A percentile compares a stretch with the other conserved stretches of the same genome.
phyloP scores from a whole-genome alignment of 768 basidiomycete genomes.

The Russula compacta region DNA sequence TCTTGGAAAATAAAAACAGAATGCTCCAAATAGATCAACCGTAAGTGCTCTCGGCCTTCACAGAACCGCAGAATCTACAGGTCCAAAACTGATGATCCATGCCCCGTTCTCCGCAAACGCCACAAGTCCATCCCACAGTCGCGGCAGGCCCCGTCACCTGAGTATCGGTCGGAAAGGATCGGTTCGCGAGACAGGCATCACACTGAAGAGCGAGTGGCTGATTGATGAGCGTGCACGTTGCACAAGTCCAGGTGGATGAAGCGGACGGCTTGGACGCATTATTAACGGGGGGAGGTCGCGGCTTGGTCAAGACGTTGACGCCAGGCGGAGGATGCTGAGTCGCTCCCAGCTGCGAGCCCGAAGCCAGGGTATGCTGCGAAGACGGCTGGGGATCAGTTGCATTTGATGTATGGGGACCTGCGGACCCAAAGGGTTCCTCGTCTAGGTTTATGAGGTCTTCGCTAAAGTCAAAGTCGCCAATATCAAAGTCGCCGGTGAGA shows the following conservation, averaged over 20 bases:
- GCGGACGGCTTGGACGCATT: not conserved
- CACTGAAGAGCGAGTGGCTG: conserved; percentile 38
- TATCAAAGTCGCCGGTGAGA: conserved; percentile 35
- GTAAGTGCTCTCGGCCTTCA: conserved; percentile 39
- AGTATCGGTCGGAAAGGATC: conserved; percentile 18
- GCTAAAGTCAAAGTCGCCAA: not conserved
- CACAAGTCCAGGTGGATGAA: conserved; percentile 41
- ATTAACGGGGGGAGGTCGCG: conserved; percentile 15
- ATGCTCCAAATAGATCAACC: conserved; percentile 1
- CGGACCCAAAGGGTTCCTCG: not conserved
- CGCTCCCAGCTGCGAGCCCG: not conserved
- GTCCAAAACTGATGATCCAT: conserved; percentile 65
- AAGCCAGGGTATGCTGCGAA: conserved; percentile 1
- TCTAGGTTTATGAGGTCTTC: conserved; percentile 31
- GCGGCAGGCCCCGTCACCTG: not conserved
- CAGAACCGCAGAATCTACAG: conserved; percentile 60
- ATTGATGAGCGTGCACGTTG: conserved; percentile 60
- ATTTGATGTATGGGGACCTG: conserved; percentile 23
- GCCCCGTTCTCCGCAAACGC: conserved; percentile 50
- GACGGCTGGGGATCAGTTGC: conserved; percentile 15
- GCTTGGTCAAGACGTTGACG: conserved; percentile 1
- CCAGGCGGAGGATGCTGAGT: not conserved
- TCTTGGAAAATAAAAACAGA: not conserved
- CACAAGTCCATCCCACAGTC: conserved; percentile 48
- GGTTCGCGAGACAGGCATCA: conserved; percentile 41